Conservation (phyloP, 2,329 filamentous ascomycete genomes). For the Chaetothyriales sp. region DNA sequence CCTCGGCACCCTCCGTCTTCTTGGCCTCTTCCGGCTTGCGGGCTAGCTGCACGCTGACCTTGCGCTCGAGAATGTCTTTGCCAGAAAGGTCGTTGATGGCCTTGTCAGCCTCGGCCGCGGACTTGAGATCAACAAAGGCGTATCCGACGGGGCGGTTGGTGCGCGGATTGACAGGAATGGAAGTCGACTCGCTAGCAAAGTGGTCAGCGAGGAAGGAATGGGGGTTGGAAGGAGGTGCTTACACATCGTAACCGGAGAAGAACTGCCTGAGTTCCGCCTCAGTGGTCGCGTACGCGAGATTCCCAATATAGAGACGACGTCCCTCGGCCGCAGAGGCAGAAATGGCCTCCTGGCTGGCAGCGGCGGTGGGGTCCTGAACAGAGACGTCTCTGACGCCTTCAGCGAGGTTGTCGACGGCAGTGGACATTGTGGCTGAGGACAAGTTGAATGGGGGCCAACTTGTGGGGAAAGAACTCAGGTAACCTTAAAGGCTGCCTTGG, state of each 20-base stretch:
- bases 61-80: conserved; percentile 94
- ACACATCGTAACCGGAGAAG: conserved; percentile 99
- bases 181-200: conserved; percentile 72
- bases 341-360: conserved; percentile 72
- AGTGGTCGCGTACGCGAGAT: conserved; percentile 99
- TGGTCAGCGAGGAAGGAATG: conserved; percentile 17
- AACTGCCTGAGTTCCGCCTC: conserved; percentile 99
- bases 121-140: conserved; percentile 95
- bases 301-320: conserved; percentile 97
- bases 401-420: conserved; percentile 54
- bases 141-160: conserved; percentile 97
- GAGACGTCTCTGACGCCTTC: conserved; percentile 52
- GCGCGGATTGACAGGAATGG: conserved; percentile 97
- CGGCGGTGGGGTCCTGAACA: conserved; percentile 46
- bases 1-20: conserved; percentile 55
- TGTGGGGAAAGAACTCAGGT: conserved; percentile 46
- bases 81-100: conserved; percentile 91
- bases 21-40: conserved; percentile 87
- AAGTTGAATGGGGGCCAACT: conserved; percentile 22
- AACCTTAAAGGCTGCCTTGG: conserved; percentile 31
- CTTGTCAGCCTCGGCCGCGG: conserved; percentile 83
- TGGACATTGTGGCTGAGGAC: conserved; percentile 58
- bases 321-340: conserved; percentile 96
- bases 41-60: conserved; percentile 96
- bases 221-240: conserved; percentile 35